Percentiles rank a stretch among this genome's conserved stretches.
Evolutionary conservation across 2,329 filamentous ascomycete species (phyloP).

Genomic region (Cladosporium sp.): DNA sequence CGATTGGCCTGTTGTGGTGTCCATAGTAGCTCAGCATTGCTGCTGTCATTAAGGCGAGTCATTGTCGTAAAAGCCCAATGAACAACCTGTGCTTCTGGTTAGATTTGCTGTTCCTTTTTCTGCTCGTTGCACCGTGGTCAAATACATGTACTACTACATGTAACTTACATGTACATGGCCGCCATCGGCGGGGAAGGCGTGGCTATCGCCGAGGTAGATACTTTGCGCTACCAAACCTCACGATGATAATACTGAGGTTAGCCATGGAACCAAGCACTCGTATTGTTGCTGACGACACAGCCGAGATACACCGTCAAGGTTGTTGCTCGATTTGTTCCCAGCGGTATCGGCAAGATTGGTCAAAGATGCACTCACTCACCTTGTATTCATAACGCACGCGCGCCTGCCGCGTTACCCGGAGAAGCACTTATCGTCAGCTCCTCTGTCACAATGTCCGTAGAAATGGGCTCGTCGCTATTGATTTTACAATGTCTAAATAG

Average conservation of each 20-base stretch:
- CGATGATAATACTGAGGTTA: background rate
- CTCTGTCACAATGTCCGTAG: background rate
- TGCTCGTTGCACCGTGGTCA: background rate
- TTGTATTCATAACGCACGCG: background rate
- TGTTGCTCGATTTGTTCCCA: background rate
- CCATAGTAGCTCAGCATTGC: conserved; percentile 28
- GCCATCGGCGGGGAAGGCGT: background rate
- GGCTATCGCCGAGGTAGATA: background rate
- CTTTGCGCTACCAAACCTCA: background rate
- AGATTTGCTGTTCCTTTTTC: background rate
- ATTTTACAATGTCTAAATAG: background rate
- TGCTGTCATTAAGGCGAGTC: background rate
- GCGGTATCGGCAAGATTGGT: background rate
- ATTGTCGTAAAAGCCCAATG: background rate
- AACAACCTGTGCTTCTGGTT: background rate
- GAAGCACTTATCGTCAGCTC: background rate
- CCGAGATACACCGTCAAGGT: background rate
- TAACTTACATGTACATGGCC: no score
- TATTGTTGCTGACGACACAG: background rate
- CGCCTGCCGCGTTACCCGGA: background rate
- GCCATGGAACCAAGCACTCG: background rate
- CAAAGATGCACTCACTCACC: background rate
- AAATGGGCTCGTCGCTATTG: background rate
- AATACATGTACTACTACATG: background rate
- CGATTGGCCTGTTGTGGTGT: conserved; percentile 19